Evolutionary conservation across 2,329 filamentous ascomycete species (phyloP), one percentile per base, ranked within the genome.

Genomic region (Sporothrix pseudoabietina): DNA sequence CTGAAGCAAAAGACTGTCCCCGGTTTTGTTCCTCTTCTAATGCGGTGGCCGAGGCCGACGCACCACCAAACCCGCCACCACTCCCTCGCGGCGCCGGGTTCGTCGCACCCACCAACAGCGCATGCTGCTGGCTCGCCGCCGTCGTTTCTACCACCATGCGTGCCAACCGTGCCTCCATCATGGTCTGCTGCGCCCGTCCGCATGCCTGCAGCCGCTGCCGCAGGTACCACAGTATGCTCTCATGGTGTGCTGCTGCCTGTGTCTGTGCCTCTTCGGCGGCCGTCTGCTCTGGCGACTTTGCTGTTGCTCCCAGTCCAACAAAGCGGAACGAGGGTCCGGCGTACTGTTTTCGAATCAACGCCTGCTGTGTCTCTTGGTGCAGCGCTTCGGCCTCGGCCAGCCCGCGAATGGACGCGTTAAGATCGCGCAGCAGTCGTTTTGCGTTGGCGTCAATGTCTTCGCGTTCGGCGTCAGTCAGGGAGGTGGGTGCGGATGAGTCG

Each of bases 111-210:
- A 63, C 69, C 32, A 55, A 19, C 32, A 68, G 44, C 22, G 57
- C 68, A 5, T 30, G 63, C 47, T 14, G 63, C 22, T 9, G 71
- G 35, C 66, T 69, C 39, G 71, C 66, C 39, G 71, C 39, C 68
- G 72, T 57, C 39, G 73, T 94, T 87, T 92, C 96, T 83, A 98
- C 94, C 81, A 95, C 87, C 80, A 97, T 93, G 72, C 96, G 86
- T 79, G 90, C 90, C 77, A 98, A 85, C 77, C 96, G 85, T 78
- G 93, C 92, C 83, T 97, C 94, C 87, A 98, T 97, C 94, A 98
- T 98, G 69, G 87, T 88, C 78, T 93, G 90, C 84, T 98, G 95
- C 76, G 91, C 89, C 78, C 89, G 87, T 57, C 92, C 91, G 73
- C 91, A 94, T 76, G 89, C 86, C 82, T 96, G 92, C 75, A 98